Conservation (phyloP, 2,329 filamentous ascomycete species). For the Aspergillus puulaauensis region DNA sequence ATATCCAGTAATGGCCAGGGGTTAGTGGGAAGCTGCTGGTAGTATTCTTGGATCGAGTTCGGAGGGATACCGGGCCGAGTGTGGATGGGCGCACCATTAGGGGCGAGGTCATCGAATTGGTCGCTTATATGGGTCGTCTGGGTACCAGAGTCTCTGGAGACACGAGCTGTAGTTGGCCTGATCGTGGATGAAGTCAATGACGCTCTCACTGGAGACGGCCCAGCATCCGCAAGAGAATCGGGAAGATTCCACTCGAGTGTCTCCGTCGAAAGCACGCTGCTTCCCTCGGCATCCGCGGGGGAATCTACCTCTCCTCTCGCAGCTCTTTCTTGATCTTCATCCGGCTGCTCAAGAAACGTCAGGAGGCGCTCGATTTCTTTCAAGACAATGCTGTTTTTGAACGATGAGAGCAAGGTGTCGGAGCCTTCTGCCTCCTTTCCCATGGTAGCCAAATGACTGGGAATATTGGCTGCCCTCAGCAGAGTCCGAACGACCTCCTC, state of each 20-base stretch:
- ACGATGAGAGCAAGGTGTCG: conserved; percentile 60
- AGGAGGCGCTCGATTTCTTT: conserved; percentile 63
- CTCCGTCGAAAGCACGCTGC: conserved; percentile 32
- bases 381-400: conserved; percentile 63
- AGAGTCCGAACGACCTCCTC: conserved; percentile 59
- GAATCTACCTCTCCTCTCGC: conserved; percentile 26
- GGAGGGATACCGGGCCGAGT: neutral
- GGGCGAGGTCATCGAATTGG: neutral
- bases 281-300: conserved; percentile 30
- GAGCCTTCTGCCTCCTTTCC: conserved; percentile 48
- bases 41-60: neutral
- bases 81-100: neutral
- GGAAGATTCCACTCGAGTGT: conserved; percentile 36
- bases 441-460: conserved; percentile 34
- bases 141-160: conserved; percentile 25
- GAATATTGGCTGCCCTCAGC: conserved; percentile 49
- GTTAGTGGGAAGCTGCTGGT: conserved; percentile 54
- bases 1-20: conserved; percentile 61
- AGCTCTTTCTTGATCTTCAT: conserved; percentile 37
- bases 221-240: conserved; percentile 21
- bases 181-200: conserved; percentile 17
- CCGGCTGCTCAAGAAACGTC: conserved; percentile 42
- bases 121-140: conserved; percentile 21
- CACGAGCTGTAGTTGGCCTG: conserved; percentile 12
- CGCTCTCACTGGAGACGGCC: conserved; percentile 27